These are phyloP conservation scores for Ustilago lituana DNA, from an alignment of 1,284 basidiomycete genomes.

Conservation along the genomic window DNA sequence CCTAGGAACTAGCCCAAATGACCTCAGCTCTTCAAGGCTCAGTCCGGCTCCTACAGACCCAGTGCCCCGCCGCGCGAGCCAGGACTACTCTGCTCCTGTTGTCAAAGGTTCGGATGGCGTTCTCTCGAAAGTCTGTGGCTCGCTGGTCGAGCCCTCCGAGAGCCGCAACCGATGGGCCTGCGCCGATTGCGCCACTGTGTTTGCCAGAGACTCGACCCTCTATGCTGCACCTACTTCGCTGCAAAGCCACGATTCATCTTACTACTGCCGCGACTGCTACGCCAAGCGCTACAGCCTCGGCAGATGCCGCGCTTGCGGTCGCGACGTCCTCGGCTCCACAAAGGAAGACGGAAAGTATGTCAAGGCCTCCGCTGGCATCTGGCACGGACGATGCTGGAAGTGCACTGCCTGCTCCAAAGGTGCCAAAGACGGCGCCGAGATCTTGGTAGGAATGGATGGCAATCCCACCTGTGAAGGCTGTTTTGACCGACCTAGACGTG, in stretches of 20 bases:
- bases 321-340: conserved; percentile 50
- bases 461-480: conserved; percentile 50
- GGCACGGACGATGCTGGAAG: conserved; percentile 57
- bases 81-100: conserved; percentile 48
- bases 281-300: conserved; percentile 47
- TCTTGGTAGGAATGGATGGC: conserved; percentile 55
- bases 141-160: conserved; percentile 49
- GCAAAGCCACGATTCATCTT: conserved; percentile 8
- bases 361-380: conserved; percentile 40
- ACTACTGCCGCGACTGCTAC: conserved; percentile 55
- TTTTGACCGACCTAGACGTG: conserved; percentile 36
- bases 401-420: conserved; percentile 38
- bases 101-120: conserved; percentile 47
- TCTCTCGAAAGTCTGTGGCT: conserved; percentile 56
- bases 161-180: conserved; percentile 53
- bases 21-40: background rate
- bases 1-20: background rate
- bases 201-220: conserved; percentile 57
- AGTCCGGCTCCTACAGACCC: background rate
- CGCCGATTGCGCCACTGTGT: conserved; percentile 39
- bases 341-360: conserved; percentile 60
- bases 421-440: conserved; percentile 14
- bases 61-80: conserved; percentile 4
- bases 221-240: conserved; percentile 46
- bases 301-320: conserved; percentile 30